Percentiles rank a stretch among this genome's conserved stretches.
Conservation (phyloP, 2,329 filamentous ascomycete species). For the Tolypocladium guangdongense region DNA sequence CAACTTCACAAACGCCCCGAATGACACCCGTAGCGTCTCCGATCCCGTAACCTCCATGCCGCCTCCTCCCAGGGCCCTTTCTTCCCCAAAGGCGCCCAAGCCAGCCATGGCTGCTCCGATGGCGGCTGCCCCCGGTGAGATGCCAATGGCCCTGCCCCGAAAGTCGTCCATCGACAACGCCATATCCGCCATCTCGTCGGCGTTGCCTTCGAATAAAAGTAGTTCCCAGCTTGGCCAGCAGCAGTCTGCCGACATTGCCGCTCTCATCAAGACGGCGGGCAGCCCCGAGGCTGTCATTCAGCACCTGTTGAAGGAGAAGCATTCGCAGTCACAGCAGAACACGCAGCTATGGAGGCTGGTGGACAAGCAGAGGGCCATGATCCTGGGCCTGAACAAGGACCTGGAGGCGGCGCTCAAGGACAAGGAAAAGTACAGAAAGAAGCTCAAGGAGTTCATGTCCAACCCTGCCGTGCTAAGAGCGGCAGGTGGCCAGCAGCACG, state of each 20-base stretch:
- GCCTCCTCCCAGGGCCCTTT: conserved; percentile 8
- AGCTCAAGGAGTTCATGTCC: conserved; percentile 64
- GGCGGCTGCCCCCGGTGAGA: conserved; percentile 27
- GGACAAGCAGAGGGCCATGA: conserved; percentile 91
- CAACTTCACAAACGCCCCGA: conserved; percentile 22
- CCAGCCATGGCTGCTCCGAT: conserved; percentile 38
- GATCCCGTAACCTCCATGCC: conserved; percentile 33
- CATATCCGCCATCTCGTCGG: conserved; percentile 64
- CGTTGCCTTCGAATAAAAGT: conserved; percentile 36
- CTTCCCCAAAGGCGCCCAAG: conserved; percentile 17
- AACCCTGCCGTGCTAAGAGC: conserved; percentile 21
- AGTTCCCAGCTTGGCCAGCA: conserved; percentile 45
- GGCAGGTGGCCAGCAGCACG: conserved; percentile 10
- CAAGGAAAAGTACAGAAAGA: conserved; percentile 87
- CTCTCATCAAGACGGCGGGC: conserved; percentile 72
- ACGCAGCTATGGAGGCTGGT: conserved; percentile 89
- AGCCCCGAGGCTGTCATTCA: conserved; percentile 83
- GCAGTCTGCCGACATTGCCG: conserved; percentile 64
- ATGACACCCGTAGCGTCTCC: conserved; percentile 38
- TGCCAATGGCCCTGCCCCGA: conserved; percentile 40
- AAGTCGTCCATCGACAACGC: conserved; percentile 89
- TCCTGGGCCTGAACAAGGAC: conserved; percentile 88
- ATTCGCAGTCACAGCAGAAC: conserved; percentile 80
- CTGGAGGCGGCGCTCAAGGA: conserved; percentile 84
- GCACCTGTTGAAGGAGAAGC: conserved; percentile 83